phyloP scores from a whole-genome alignment of 176 grass and related monocot genomes.

The Phoenix roebelenii region DNA sequence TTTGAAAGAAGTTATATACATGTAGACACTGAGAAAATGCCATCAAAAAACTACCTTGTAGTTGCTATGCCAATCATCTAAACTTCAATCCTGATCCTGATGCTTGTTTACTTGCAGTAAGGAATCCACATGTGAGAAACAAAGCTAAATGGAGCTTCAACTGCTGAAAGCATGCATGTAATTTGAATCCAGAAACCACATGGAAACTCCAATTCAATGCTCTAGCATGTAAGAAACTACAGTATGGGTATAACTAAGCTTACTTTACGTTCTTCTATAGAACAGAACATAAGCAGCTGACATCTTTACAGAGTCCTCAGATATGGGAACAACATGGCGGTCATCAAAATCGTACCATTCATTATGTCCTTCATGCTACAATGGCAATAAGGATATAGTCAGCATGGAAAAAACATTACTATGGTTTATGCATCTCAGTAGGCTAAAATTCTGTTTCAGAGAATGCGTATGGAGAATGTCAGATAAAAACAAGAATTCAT shows the following conservation, averaged over 20 bases:
- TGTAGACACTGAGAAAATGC: not conserved
- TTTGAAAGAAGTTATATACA: slow-evolving; percentile 1
- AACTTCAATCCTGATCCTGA: not conserved
- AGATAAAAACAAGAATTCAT: no score
- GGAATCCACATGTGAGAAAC: no score
- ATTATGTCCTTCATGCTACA: slow-evolving; percentile 62
- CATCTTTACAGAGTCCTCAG: slow-evolving; percentile 66
- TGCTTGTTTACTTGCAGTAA: not conserved
- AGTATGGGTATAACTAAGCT: not conserved
- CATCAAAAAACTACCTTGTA: not conserved
- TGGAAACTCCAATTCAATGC: not conserved
- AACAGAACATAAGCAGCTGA: slow-evolving; percentile 84
- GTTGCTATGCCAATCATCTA: not conserved
- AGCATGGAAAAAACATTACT: slow-evolving; percentile 2
- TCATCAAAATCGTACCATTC: slow-evolving; percentile 94
- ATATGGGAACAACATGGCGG: slow-evolving; percentile 42
- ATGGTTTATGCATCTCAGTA: no score
- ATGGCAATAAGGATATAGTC: slow-evolving; percentile 17
- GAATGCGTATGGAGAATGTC: no score
- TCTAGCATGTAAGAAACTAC: not conserved
- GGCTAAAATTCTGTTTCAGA: no score
- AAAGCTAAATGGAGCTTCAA: no score
- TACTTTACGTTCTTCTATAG: slow-evolving; percentile 32
- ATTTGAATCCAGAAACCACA: not conserved
- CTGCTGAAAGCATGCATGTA: no score